Evolutionary conservation across 1,284 basidiomycete genomes (phyloP).

Genomic region (Pseudozyma tsukubaensis): DNA sequence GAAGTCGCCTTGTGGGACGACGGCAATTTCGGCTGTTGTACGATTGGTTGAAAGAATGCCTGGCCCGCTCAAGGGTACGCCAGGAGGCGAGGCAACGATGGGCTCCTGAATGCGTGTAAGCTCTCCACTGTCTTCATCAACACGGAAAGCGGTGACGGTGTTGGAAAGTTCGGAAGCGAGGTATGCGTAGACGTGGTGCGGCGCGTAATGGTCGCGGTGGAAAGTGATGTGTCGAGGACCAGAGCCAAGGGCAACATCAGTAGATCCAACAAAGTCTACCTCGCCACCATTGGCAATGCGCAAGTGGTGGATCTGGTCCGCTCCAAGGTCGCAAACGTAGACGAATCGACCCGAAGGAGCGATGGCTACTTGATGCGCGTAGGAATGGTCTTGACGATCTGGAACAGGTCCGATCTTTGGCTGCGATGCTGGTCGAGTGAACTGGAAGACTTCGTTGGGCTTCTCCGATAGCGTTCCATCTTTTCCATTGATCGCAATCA

Average conservation of each 20-base stretch:
- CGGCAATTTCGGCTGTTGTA: slow-evolving; percentile 57
- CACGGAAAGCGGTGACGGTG: slow-evolving; percentile 41
- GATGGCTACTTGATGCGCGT: slow-evolving; percentile 56
- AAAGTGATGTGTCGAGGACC: slow-evolving; percentile 51
- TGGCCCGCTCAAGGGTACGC: slow-evolving; percentile 32
- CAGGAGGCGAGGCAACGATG: slow-evolving; percentile 44
- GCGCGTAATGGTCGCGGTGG: slow-evolving; percentile 12
- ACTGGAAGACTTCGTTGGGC: slow-evolving; percentile 36
- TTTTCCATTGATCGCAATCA: slow-evolving; percentile 23
- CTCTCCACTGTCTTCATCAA: slow-evolving; percentile 26
- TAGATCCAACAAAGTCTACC: slow-evolving; percentile 22
- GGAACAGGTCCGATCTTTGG: slow-evolving; percentile 48
- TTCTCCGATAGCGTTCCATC: slow-evolving; percentile 21
- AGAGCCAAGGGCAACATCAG: slow-evolving; percentile 31
- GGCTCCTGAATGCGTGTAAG: slow-evolving; percentile 28
- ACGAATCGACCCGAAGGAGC: slow-evolving; percentile 46
- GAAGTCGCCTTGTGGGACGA: slow-evolving; percentile 44
- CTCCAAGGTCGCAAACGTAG: slow-evolving; percentile 57
- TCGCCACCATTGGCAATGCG: slow-evolving; percentile 5
- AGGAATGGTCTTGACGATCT: slow-evolving; percentile 53
- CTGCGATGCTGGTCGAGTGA: slow-evolving; percentile 14
- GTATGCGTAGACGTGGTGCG: slow-evolving; percentile 31
- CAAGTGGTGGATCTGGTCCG: slow-evolving; percentile 56
- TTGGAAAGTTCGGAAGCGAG: slow-evolving; percentile 54
- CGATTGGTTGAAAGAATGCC: slow-evolving; percentile 42